Evolutionary conservation across 202 grass and related monocot genomes (phyloP).

Genomic region (Musa balbisiana): DNA sequence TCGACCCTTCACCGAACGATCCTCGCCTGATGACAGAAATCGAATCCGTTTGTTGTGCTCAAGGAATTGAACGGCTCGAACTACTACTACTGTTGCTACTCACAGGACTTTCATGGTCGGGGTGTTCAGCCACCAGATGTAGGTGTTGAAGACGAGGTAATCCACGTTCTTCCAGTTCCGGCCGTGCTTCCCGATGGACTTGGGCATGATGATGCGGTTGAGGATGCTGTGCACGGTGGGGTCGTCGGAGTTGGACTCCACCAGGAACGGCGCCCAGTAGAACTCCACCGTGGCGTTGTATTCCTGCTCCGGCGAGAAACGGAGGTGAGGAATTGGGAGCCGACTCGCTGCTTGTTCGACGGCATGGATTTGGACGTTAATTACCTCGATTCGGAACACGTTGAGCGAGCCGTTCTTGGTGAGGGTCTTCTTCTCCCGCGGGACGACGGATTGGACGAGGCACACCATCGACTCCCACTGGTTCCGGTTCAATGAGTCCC

Average conservation of each 20-base stretch:
- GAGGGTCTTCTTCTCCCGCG: not conserved
- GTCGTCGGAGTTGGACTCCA: constrained; percentile 63
- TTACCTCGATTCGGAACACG: constrained; percentile 39
- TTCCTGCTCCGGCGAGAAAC: too few relatives aligned
- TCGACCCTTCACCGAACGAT: constrained; percentile 55
- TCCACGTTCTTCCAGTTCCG: too few relatives aligned
- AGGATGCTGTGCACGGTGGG: constrained; percentile 85
- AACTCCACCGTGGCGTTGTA: constrained; percentile 14
- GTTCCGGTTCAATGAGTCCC: constrained; percentile 96
- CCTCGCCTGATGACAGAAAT: constrained; percentile 32
- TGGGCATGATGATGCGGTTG: constrained; percentile 47
- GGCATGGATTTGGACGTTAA: not conserved
- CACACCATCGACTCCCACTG: constrained; percentile 99
- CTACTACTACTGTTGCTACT: constrained; percentile 18
- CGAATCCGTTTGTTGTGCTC: too few relatives aligned
- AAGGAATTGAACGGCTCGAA: too few relatives aligned
- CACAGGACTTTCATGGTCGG: constrained; percentile 78
- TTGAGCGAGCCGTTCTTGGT: constrained; percentile 5
- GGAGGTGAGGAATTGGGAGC: too few relatives aligned
- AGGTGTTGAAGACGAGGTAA: too few relatives aligned
- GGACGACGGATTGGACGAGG: constrained; percentile 44
- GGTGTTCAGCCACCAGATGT: constrained; percentile 32
- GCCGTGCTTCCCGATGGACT: too few relatives aligned
- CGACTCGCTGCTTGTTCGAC: too few relatives aligned
- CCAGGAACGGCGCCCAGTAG: too few relatives aligned